Base-by-base conservation (phyloP, 805 yeast genomes). In the Myxozyma vanderwaltii region DNA sequence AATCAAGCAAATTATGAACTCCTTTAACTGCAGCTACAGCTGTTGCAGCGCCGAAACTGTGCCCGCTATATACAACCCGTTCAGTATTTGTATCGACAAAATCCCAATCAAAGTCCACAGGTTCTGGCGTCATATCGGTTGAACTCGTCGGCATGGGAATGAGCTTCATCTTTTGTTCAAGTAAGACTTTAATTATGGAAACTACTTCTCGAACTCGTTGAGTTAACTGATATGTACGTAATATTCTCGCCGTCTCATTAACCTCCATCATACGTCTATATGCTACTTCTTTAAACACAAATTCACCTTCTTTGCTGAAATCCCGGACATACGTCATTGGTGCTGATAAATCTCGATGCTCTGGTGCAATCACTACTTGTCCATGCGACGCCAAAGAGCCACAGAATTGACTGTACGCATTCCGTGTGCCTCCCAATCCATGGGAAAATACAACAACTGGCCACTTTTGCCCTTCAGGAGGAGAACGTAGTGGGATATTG, bases 291-390 rank as follows among this genome's bases (percentile, higher is more conserved):
- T 49, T 51, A 23, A 39, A 47, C 23, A 26, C 36, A 6, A 6
- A n/a, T 21, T 86, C 33, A 29, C 6, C 85, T 65, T 79, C 81
- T 64, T 92, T 81, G 52, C 90, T 79, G 63, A 88, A 76, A 61
- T 79, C 80, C 76, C 94, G 86, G 50, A 89, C 86, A 71, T 91
- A 91, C 51, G 81, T 84, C 66, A 91, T 81, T 6, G 96, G 81
- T 64, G 89, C 89, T 49, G 82, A 69, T 40, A 82, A 71, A 10
- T 85, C 76, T 60, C 79, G 77, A 59, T 89, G 69, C 31, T 67
- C 69, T 27, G 62, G 55, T 0, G 57, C 64, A 31, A 62, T 29
- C 5, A 67, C 69, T 17, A 67, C 50, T 29, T 55, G 36, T 10
- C 69, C 69, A 46, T 64, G 61, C 5, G 68, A 62, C 13, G 69